Evolutionary conservation across 495 filamentous ascomycete species (phyloP).

Genomic region (Hypoxylon crocopeplum): DNA sequence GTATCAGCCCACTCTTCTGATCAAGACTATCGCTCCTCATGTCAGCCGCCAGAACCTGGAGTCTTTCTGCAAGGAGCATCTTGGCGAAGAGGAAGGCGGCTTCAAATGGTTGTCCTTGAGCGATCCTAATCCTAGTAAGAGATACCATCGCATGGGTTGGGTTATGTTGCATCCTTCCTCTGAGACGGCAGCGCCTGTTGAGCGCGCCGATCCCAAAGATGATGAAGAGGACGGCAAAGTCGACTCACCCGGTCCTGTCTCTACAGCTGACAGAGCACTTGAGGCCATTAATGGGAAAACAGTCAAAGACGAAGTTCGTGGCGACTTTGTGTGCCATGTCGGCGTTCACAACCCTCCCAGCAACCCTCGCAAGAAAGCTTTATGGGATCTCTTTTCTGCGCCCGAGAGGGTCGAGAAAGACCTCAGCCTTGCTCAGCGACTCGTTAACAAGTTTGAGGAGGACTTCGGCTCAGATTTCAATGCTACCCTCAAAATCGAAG

Average conservation of each 20-base stretch:
- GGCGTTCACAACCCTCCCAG: conserved; percentile 90
- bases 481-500: conserved; percentile 79
- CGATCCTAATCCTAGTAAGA: conserved; percentile 95
- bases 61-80: conserved; percentile 87
- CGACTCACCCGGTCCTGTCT: conserved; percentile 47
- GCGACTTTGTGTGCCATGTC: conserved; percentile 96
- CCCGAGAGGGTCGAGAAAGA: conserved; percentile 89
- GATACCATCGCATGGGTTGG: conserved; percentile 98
- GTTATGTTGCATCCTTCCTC: conserved; percentile 87
- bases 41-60: conserved; percentile 95
- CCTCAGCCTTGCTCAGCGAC: conserved; percentile 74
- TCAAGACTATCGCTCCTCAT: conserved; percentile 97
- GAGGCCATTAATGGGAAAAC: conserved; percentile 95
- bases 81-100: conserved; percentile 83
- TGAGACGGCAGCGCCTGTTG: conserved; percentile 64
- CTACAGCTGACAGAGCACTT: conserved; percentile 81
- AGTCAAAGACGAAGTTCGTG: conserved; percentile 88
- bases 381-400: conserved; percentile 94
- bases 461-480: conserved; percentile 77
- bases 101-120: conserved; percentile 92
- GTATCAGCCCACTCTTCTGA: conserved; percentile 87
- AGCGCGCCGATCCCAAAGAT: conserved; percentile 70
- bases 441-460: conserved; percentile 79
- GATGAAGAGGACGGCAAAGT: conserved; percentile 52
- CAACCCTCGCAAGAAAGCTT: conserved; percentile 89